Evolutionary conservation across 345 rosid species (phyloP), one percentile per base, ranked within the genome.

Genomic region (Rhodomyrtus tomentosa): DNA sequence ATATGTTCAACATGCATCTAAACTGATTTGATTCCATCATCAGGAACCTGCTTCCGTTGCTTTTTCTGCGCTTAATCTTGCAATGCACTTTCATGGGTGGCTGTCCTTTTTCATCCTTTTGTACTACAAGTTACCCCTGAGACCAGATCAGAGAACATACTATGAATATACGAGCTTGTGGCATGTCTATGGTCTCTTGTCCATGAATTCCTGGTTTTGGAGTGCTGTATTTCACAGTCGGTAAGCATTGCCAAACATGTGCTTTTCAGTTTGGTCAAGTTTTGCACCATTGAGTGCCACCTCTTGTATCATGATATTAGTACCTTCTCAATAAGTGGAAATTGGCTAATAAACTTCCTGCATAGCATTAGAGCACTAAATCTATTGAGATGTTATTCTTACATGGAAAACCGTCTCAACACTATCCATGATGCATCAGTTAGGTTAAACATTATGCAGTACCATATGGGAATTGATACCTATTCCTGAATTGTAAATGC

Each of bases 41-140:
- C 88, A 96, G 96, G 98, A 95, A 89, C 98, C 98, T 59, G 93
- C 92, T 84, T 94, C 98, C 53, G 98, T 96, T 84, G 96, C 94
- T 42, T 87, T 95, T 73, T 95, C 98, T 79, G 91, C 96, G 0
- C 92, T 96, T 49, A 94, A 93, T 85, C 96, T 96, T 72, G 90
- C 95, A 2, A 88, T 95, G 83, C 98, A 96, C 82, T 95, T 95
- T 87, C 96, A 93, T 84, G 96, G 98, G 81, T 96, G 95, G 98
- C 88, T 96, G 83, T 95, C 98, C 27, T 96, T 95, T 84, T 93
- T 93, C 90, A 92, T 94, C 93, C 97, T 94, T 45, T 84, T 93
- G 56, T 91, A 94, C 89, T 94, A 96, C 86, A 94, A 94, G 86
- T 83, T 96, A 83, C 97, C 95, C 24, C 81, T 94, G 88, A 92